Conservation (phyloP, 1,139 yeast species). For the Groenewaldozyma auringiensis region DNA sequence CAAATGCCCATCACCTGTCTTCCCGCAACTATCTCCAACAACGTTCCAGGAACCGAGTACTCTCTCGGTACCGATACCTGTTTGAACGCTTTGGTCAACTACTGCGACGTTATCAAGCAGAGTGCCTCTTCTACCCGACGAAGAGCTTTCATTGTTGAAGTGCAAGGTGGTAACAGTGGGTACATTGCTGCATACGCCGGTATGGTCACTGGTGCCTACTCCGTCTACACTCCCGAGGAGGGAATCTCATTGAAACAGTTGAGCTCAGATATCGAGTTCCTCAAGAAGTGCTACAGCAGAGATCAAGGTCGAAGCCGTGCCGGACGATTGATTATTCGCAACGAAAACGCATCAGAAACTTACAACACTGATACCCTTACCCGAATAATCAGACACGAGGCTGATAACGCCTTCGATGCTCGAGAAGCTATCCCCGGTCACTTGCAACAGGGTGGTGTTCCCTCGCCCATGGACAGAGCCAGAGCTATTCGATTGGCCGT, state of each 20-base stretch:
- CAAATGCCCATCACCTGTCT: constrained; percentile 88
- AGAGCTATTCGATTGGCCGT: constrained; percentile 87
- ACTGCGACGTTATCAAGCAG: constrained; percentile 93
- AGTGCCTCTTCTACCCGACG: constrained; percentile 92
- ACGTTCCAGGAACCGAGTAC: constrained; percentile 96
- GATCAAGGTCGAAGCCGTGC: constrained; percentile 79
- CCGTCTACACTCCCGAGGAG: constrained; percentile 88
- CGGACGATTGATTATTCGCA: constrained; percentile 80
- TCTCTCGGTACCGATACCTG: constrained; percentile 93
- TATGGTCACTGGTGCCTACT: constrained; percentile 87
- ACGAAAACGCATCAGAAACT: constrained; percentile 76
- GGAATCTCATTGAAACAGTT: constrained; percentile 66
- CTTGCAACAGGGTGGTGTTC: constrained; percentile 95
- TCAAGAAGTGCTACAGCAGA: constrained; percentile 58
- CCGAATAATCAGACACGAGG: constrained; percentile 71
- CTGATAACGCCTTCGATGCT: constrained; percentile 72
- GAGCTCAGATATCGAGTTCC: constrained; percentile 65
- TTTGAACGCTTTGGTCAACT: constrained; percentile 77
- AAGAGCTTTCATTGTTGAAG: constrained; percentile 92
- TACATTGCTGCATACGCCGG: constrained; percentile 84
- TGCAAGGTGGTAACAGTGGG: constrained; percentile 96
- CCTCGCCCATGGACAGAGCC: constrained; percentile 91
- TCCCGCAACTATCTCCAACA: constrained; percentile 96
- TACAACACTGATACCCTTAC: constrained; percentile 77
- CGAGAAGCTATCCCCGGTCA: constrained; percentile 98